phyloP scores from a whole-genome alignment of 495 filamentous ascomycete species.

The Pyrenula aspistea region DNA sequence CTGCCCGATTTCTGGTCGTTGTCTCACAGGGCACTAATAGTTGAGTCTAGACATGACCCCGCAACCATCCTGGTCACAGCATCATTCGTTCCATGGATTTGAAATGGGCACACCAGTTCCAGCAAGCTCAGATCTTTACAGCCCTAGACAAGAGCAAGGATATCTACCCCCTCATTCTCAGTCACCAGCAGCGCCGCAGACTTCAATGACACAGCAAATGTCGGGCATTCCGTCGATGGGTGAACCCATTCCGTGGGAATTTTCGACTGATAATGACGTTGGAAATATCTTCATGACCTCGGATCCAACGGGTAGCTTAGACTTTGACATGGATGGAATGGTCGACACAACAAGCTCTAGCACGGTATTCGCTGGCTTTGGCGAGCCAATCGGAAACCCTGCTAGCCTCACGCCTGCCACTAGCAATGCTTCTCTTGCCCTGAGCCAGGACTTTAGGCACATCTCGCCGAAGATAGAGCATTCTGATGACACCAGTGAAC shows the following conservation, averaged over 20 bases:
- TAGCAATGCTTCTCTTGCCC: not conserved
- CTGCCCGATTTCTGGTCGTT: too few species aligned
- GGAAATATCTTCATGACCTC: not conserved
- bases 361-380: not conserved
- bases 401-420: not conserved
- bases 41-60: too few species aligned
- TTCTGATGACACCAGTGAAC: not conserved
- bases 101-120: too few species aligned
- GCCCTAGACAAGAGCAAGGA: slow-evolving; percentile 19
- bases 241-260: not conserved
- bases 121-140: too few species aligned
- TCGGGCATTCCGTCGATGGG: not conserved
- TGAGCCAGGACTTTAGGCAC: not conserved
- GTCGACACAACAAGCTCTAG: not conserved
- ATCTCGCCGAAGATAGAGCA: not conserved
- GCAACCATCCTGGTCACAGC: too few species aligned
- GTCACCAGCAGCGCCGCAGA: not conserved
- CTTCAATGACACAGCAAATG: not conserved
- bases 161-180: not conserved
- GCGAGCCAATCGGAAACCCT: not conserved
- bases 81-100: too few species aligned
- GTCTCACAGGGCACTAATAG: too few species aligned
- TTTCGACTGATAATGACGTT: not conserved
- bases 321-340: not conserved
- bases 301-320: not conserved